phyloP scores from a whole-genome alignment of 345 rosid genomes.

The Pistacia integerrima region DNA sequence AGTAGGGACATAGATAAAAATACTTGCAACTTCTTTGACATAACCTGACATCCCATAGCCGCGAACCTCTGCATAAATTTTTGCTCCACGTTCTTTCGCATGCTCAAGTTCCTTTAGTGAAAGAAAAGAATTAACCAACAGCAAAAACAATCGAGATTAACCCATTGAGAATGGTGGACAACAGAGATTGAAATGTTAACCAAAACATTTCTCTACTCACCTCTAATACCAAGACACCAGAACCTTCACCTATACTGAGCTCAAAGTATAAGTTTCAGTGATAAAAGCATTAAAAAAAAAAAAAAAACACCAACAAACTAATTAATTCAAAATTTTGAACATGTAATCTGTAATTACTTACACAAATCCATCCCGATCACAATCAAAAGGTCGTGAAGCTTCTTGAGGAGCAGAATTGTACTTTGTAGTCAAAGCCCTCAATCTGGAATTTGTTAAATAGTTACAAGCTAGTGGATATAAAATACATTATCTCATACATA shows the following conservation, averaged over 20 bases:
- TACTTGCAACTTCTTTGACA: slow-evolving; percentile 1
- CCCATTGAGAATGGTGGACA: background rate
- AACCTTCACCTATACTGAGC: slow-evolving; percentile 94
- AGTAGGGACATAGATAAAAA: slow-evolving; percentile 7
- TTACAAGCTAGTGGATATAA: slow-evolving; percentile 13
- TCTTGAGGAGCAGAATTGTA: slow-evolving; percentile 76
- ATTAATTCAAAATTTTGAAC: slow-evolving; percentile 15
- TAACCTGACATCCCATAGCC: slow-evolving; percentile 99
- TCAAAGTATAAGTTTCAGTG: slow-evolving; percentile 26
- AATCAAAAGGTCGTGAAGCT: slow-evolving; percentile 96
- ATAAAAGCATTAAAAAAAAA: background rate
- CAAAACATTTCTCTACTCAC: slow-evolving; percentile 43
- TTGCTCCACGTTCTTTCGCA: slow-evolving; percentile 85
- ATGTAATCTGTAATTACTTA: slow-evolving; percentile 41
- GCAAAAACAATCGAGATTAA: slow-evolving; percentile 11
- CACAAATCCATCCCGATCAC: slow-evolving; percentile 97
- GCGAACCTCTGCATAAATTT: slow-evolving; percentile 85
- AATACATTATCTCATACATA: background rate
- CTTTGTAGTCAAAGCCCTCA: slow-evolving; percentile 85
- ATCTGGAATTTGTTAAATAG: slow-evolving; percentile 43
- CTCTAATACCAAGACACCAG: slow-evolving; percentile 84
- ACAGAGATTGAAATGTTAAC: slow-evolving; percentile 1
- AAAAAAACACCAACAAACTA: background rate
- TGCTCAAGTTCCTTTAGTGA: slow-evolving; percentile 78
- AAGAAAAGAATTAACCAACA: slow-evolving; percentile 14